Percentiles rank a stretch among this genome's conserved stretches.
These are phyloP conservation scores for Hyaloscypha hepaticicola DNA, from an alignment of 495 filamentous ascomycete genomes.

Conservation along the genomic window DNA sequence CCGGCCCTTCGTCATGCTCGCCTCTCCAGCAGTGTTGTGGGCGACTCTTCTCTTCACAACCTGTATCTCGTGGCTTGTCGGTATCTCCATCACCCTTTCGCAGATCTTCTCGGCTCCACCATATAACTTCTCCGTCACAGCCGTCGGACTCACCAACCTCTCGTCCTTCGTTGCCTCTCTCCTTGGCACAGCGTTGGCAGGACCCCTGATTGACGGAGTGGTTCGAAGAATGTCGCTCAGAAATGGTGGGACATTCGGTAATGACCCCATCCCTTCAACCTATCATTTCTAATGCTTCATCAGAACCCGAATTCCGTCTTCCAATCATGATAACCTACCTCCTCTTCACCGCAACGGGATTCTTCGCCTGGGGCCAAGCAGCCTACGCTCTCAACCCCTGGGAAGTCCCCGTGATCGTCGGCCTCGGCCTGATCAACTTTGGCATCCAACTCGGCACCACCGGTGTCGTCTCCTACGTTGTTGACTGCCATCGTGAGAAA, in stretches of 20 bases:
- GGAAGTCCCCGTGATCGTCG: slow-evolving; percentile 42
- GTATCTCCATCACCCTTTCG: slow-evolving; percentile 43
- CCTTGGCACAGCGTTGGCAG: slow-evolving; percentile 39
- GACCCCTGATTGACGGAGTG: slow-evolving; percentile 43
- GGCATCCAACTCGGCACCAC: slow-evolving; percentile 43
- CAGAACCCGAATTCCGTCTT: slow-evolving; percentile 49
- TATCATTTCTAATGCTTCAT: background rate
- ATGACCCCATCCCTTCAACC: background rate
- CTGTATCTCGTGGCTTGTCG: slow-evolving; percentile 48
- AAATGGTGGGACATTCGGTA: slow-evolving; percentile 33
- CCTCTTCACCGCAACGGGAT: slow-evolving; percentile 42
- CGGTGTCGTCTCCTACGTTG: slow-evolving; percentile 42
- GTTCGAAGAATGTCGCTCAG: slow-evolving; percentile 30
- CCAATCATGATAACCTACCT: slow-evolving; percentile 43
- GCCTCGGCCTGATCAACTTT: slow-evolving; percentile 46
- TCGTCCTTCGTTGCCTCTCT: slow-evolving; percentile 43
- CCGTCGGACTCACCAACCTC: slow-evolving; percentile 44
- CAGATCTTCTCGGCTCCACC: slow-evolving; percentile 49
- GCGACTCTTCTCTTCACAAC: slow-evolving; percentile 43
- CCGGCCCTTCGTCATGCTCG: slow-evolving; percentile 43
- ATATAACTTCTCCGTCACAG: slow-evolving; percentile 45
- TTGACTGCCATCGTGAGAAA: slow-evolving; percentile 44
- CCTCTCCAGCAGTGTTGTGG: slow-evolving; percentile 44
- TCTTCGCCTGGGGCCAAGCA: slow-evolving; percentile 46
- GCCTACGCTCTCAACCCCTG: slow-evolving; percentile 31